Evolutionary conservation across 331 rosid genomes (phyloP), one percentile per base, ranked within the genome.

Genomic region (Erythrophleum ivorense): DNA sequence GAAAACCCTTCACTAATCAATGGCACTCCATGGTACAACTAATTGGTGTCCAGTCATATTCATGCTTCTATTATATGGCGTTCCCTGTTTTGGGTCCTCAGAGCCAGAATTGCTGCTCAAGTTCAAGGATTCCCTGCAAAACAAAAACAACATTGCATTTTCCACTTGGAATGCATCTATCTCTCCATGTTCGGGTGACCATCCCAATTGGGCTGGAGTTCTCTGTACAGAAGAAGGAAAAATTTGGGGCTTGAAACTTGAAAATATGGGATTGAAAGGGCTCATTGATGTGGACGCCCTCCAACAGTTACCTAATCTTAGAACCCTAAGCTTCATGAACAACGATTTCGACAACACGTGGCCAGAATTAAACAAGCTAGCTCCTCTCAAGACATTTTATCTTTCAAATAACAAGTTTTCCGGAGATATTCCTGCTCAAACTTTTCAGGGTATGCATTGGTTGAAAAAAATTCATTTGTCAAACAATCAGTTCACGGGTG

Each of bases 381-480:
- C 60, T 41, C 59, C 88, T 6, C 74, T 96, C 52, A 96, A 90
- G 62, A 19, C 94, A 1, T 0, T 92, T 63, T 92, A 75, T 82
- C 84, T 96, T 36, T 89, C 98, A 0, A 49, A 83, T 13, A 96
- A 96, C 52, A 84, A 75, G 19, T 94, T 96, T 64, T 86, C 91
- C 0, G 97, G 98, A 15, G 77, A 34, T n/a, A 82, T 96, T 86
- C 90, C 91, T 1, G 11, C 75, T 9, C 64, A 78, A 2, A 29
- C 76, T 4, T 96, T 96, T 70, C 55, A 64, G 3, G 82, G 84
- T 7, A 85, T 91, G 95, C 14, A 63, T 40, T 80, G 90, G 83
- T 69, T 96, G 89, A 96, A 96, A 88, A 96, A 90, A 62, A 43
- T 94, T 3, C 66, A 88, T 83, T 71, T 96, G 86, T 84, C 92